Base-by-base conservation (phyloP, 257 asterid species). In the Salvia miltiorrhiza region DNA sequence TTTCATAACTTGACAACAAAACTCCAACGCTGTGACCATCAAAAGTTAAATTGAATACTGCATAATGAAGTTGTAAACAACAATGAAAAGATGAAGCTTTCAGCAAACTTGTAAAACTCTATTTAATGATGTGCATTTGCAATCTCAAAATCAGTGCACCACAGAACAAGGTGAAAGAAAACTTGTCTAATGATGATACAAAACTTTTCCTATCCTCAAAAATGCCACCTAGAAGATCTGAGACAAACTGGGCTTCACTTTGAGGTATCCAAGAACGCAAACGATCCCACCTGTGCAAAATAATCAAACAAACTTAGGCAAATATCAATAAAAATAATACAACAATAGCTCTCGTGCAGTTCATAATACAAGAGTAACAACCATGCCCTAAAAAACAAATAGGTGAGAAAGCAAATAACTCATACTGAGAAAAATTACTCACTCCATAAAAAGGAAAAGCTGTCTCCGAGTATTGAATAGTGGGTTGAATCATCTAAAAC, bases 81-180 rank as follows among this genome's bases (percentile, higher is more conserved):
- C 54, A 39, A 11, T 17, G 32, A 24, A 23, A 67, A 23, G 61
- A 23, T 19, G 43, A 39, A 54, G n/a, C 56, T 24, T 0, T 43
- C 11, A 17, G 21, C 45, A 19, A 56, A 69, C 58, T 30, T 49
- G n/a, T 45, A 60, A 63, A 23, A 3, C 55, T 63, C 68, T 8
- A 41, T 37, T 47, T 24, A 9, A 37, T n/a, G 65, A 16, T 61
- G 54, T 61, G 20, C 41, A 70, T n/a, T 70, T 47, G 62, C 61
- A 20, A 48, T 47, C 53, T 21, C 32, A 59, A 48, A 44, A 47
- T 17, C 17, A 61, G 63, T 5, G 39, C 33, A 62, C 0, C 53
- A 62, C 1, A 23, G 26, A 70, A 70, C 62, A 70, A 59, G 75
- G 47, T 35, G 26, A 60, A n/a, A 35, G 43, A 14, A n/a, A 70